These are phyloP conservation scores for Aureobasidium sp. DNA, from an alignment of 2,329 filamentous ascomycete genomes.

Conservation along the genomic window DNA sequence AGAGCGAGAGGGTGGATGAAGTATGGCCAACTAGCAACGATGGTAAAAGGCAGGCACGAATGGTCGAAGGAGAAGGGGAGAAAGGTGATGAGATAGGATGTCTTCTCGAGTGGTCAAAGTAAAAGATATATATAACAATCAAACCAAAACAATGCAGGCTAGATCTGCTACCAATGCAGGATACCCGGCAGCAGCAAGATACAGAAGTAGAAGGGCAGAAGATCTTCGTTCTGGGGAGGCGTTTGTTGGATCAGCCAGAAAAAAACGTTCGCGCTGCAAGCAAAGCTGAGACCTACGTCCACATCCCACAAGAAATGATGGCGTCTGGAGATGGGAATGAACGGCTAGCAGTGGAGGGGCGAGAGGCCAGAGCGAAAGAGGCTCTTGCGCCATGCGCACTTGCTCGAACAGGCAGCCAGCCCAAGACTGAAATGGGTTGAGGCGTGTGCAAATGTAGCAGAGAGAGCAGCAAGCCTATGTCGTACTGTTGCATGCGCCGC, in stretches of 20 bases:
- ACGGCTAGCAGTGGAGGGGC: slow-evolving; percentile 12
- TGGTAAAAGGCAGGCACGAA: not conserved
- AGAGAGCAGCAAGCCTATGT: slow-evolving; percentile 28
- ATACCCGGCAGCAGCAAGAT: slow-evolving; percentile 12
- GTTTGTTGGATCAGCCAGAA: slow-evolving; percentile 15
- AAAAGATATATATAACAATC: slow-evolving; percentile 15
- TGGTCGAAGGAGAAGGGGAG: not conserved
- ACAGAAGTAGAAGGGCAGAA: slow-evolving; percentile 12
- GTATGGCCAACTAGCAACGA: not conserved
- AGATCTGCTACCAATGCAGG: slow-evolving; percentile 12
- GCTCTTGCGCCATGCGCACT: slow-evolving; percentile 12
- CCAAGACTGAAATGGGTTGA: slow-evolving; percentile 23
- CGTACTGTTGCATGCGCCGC: slow-evolving; percentile 26
- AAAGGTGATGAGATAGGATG: not conserved
- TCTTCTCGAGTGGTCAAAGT: slow-evolving; percentile 5
- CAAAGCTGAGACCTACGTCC: slow-evolving; percentile 13
- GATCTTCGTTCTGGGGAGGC: slow-evolving; percentile 12
- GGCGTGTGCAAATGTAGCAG: slow-evolving; percentile 26
- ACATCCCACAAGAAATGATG: slow-evolving; percentile 14
- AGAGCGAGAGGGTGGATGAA: not conserved
- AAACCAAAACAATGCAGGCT: slow-evolving; percentile 9
- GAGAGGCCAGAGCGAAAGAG: slow-evolving; percentile 24
- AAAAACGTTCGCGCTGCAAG: slow-evolving; percentile 11
- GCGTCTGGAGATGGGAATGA: slow-evolving; percentile 11
- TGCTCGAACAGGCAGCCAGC: slow-evolving; percentile 26